Evolutionary conservation across 495 filamentous ascomycete species (phyloP).

Genomic region (Aspergillus affinis): DNA sequence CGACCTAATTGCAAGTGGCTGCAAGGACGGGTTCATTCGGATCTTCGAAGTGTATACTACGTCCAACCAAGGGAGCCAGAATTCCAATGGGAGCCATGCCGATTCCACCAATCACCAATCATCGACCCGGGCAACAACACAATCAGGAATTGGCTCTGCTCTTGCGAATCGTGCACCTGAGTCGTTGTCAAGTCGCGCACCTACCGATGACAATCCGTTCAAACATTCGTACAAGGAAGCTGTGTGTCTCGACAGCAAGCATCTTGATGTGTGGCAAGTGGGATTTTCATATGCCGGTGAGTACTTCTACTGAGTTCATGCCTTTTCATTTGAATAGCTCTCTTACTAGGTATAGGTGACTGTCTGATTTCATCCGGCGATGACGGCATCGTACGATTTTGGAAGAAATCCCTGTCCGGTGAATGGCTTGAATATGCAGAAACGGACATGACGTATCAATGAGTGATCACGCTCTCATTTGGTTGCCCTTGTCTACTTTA

Average conservation of each 20-base stretch:
- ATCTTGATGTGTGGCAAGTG: constrained; percentile 52
- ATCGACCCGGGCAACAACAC: constrained; percentile 37
- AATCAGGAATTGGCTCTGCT: constrained; percentile 52
- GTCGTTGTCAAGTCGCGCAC: constrained; percentile 32
- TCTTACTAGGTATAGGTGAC: constrained; percentile 35
- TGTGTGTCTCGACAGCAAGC: constrained; percentile 48
- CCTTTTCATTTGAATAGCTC: neutral
- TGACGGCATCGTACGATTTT: constrained; percentile 49
- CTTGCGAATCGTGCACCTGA: constrained; percentile 43
- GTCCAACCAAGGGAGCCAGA: constrained; percentile 28
- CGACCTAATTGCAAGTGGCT: constrained; percentile 88
- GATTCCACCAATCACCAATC: constrained; percentile 24
- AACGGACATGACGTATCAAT: constrained; percentile 42
- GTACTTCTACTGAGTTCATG: constrained; percentile 5
- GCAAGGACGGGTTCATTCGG: constrained; percentile 84
- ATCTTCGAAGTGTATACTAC: constrained; percentile 76
- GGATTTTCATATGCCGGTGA: constrained; percentile 49
- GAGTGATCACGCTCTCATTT: constrained; percentile 3
- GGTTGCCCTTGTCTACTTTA: neutral
- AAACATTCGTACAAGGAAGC: constrained; percentile 48
- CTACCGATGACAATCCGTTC: constrained; percentile 37
- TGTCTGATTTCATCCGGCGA: constrained; percentile 51
- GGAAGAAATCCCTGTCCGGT: constrained; percentile 49
- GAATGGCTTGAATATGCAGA: constrained; percentile 55
- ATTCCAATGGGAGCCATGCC: constrained; percentile 29